Base-by-base conservation (phyloP, 768 basidiomycete species). In the Tulasnella sp. region DNA sequence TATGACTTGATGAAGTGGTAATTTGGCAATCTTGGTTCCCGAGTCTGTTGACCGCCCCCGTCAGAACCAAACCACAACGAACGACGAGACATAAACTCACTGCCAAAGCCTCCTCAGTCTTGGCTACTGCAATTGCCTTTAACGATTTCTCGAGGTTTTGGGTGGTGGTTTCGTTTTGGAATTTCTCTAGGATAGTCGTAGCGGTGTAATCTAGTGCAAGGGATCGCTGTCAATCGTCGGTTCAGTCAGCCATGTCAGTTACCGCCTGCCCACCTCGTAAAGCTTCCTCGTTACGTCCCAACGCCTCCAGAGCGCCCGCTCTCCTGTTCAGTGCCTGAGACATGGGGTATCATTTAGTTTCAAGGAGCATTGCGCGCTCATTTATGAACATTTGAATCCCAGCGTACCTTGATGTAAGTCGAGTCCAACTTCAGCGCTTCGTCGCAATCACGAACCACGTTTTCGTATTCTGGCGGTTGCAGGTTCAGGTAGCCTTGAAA, bases 1-100 rank as follows among this genome's bases (percentile, higher is more conserved):
- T 99, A 99, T 0, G 97, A 93, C 15, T 92, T 91, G 79, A 97
- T 91, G 84, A 99, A 97, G 0, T 94, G 94, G 79, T 89, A 88
- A 17, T 94, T 94, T 7, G 97, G 97, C 36, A 99, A 85, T 75
- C 91, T 89, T 0, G 91, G 91, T 84, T 93, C 91, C 42, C 96
- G 91, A 3, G 85, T 86, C 90, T 91, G 36, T 73, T 36, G 64
- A 68, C 39, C 11, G 17, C 64, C 6, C 15, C 11, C 36, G 73
- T 64, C 52, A 67, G 29, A 8, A 25, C 17, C 45, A 73, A 12
- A 36, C 19, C 36, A 22, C 25, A 6, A 31, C 49, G 25, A 5
- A 6, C 25, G 76, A 68, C 31, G 8, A n/a, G 1, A 37, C 17
- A 14, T 19, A 17, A 29, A 76, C 82, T 40, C 75, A 91, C 92